Evolutionary conservation across 805 yeast species (phyloP).

Genomic region (Saccharomycopsis sp.): DNA sequence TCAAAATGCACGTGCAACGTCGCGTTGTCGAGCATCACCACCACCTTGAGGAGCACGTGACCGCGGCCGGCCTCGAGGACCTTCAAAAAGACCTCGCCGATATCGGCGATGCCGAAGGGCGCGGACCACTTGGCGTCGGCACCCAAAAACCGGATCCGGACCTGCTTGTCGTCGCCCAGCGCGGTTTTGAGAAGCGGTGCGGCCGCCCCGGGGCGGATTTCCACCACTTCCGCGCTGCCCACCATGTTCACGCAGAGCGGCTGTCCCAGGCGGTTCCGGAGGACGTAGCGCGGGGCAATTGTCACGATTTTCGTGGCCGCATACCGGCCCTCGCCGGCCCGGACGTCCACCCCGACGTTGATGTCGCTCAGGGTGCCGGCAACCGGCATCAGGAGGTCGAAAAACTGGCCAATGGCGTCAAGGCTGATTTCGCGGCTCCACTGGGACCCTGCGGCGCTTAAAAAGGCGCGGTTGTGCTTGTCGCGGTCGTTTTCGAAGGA

Average conservation of each 20-base stretch:
- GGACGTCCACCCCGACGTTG: slow-evolving; percentile 65
- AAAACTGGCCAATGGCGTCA: slow-evolving; percentile 82
- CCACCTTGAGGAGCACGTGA: slow-evolving; percentile 65
- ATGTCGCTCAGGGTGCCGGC: slow-evolving; percentile 48
- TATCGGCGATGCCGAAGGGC: slow-evolving; percentile 75
- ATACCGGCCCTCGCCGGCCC: slow-evolving; percentile 84
- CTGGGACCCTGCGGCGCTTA: slow-evolving; percentile 61
- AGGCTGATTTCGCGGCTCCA: slow-evolving; percentile 73
- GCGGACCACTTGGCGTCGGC: slow-evolving; percentile 71
- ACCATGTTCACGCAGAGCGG: slow-evolving; percentile 58
- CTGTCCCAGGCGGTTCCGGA: slow-evolving; percentile 54
- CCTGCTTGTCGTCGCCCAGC: slow-evolving; percentile 46
- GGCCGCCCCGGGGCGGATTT: slow-evolving; percentile 41
- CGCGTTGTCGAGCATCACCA: slow-evolving; percentile 71
- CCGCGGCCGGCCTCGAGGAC: slow-evolving; percentile 59
- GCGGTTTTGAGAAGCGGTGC: slow-evolving; percentile 57
- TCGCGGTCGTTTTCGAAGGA: slow-evolving; percentile 62
- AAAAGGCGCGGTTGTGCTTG: slow-evolving; percentile 56
- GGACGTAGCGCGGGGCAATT: slow-evolving; percentile 73
- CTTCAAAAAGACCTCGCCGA: slow-evolving; percentile 76
- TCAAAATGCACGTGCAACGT: slow-evolving; percentile 70
- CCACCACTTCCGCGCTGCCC: slow-evolving; percentile 49
- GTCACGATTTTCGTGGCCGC: slow-evolving; percentile 69
- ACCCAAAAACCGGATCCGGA: slow-evolving; percentile 53
- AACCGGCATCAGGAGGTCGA: slow-evolving; percentile 47